phyloP scores from a whole-genome alignment of 306 rosid species.

The Prunus dulcis region DNA sequence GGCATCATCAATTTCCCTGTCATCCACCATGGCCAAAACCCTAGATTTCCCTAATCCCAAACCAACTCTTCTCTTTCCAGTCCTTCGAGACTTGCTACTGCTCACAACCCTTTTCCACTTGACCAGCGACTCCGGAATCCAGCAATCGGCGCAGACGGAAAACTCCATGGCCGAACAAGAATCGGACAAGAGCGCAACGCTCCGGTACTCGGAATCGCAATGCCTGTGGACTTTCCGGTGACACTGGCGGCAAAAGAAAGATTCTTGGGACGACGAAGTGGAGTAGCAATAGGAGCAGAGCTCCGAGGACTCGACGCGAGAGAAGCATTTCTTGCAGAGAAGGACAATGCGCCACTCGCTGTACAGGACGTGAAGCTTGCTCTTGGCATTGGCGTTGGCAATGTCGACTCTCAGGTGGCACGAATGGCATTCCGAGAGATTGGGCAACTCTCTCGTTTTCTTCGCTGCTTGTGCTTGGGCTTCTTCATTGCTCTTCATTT shows the following conservation, averaged over 20 bases:
- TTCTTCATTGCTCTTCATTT: background rate
- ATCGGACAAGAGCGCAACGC: slow-evolving; percentile 50
- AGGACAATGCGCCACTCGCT: slow-evolving; percentile 87
- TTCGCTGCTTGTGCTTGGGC: slow-evolving; percentile 20
- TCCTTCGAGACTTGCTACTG: slow-evolving; percentile 11
- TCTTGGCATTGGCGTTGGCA: slow-evolving; percentile 50
- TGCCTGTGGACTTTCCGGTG: slow-evolving; percentile 48
- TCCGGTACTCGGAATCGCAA: slow-evolving; percentile 38
- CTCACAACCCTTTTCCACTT: slow-evolving; percentile 30
- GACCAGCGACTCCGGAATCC: slow-evolving; percentile 60
- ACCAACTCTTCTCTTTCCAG: slow-evolving; percentile 21
- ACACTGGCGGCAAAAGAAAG: slow-evolving; percentile 42
- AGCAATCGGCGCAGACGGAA: slow-evolving; percentile 65
- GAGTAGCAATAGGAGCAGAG: slow-evolving; percentile 73
- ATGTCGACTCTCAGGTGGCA: slow-evolving; percentile 61
- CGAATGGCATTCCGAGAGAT: slow-evolving; percentile 62
- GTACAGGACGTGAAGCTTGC: slow-evolving; percentile 51
- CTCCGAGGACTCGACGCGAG: slow-evolving; percentile 47
- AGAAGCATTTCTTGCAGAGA: slow-evolving; percentile 59
- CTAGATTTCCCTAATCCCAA: slow-evolving; percentile 34
- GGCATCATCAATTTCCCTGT: slow-evolving; percentile 32
- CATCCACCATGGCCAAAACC: slow-evolving; percentile 28
- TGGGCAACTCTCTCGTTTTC: slow-evolving; percentile 75
- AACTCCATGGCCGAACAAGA: slow-evolving; percentile 34
- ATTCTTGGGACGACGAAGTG: slow-evolving; percentile 23